Base-by-base conservation (phyloP, 768 basidiomycete species). In the Lactarius evosmus region DNA sequence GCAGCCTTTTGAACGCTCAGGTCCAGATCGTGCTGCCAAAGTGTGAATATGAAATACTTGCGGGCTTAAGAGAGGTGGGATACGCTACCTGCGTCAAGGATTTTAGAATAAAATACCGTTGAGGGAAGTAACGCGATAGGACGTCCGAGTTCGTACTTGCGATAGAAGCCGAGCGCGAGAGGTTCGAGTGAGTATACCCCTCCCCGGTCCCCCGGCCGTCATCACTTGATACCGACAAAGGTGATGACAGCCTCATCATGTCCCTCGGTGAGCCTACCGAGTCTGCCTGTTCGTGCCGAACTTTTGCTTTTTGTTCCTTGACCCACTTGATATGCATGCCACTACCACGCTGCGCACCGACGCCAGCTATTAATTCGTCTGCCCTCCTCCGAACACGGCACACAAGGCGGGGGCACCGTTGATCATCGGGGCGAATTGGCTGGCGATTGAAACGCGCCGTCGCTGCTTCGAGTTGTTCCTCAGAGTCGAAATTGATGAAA, bases 91-190 rank as follows among this genome's bases (percentile, higher is more conserved):
- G 85, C 1, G 89, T 89, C 72, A 91, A 75, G 27, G 91, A 93
- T 75, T 96, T 95, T 70, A 96, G 82, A 64, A 98, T 95, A 70
- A 97, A 97, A 72, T 86, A 93, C n/a, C 95, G 86, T 70, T 82
- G 83, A 3, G 94, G 93, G 74, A 96, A 98, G 72, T 93, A 77
- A 57, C 78, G 81, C 3, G 78, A 67, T 16, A 98, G 77, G 69
- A 96, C 77, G 71, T 89, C 91, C 25, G 95, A 97, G 64, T 80
- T 90, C 1, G 93, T 95, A 40, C 92, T 94, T 17, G 88, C 82
- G 72, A 81, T 85, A 50, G 91, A 93, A 3, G 82, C 83, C 25
- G 87, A 86, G 67, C 84, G 85, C 22, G 87, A 86, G 67, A 83
- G 85, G 66, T 80, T 80, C 40, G 85, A 83, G 58, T 78, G 79